Base-by-base conservation (phyloP, 1,284 basidiomycete species). In the Boletus subluridellus region DNA sequence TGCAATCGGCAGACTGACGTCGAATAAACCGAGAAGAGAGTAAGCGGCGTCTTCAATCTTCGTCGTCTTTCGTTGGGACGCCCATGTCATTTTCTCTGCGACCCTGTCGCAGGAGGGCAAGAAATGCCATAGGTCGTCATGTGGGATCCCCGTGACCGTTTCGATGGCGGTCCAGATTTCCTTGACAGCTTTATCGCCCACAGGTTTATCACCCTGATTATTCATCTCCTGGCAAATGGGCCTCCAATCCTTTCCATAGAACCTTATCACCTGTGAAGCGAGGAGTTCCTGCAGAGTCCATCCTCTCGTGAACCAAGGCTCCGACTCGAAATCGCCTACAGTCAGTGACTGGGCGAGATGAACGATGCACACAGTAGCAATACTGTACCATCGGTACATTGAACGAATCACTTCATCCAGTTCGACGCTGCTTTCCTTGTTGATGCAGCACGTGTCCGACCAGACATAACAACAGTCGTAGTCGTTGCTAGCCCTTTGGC, bases 341-440 rank as follows among this genome's bases (percentile, higher is more conserved):
- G 24, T 24, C 24, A 24, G 50, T 9, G 65, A 63, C 45, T 56
- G 3, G 6, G 60, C 51, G 8, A 69, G 50, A 49, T 65, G 57
- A 9, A 67, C 55, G 52, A 67, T 60, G 55, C 65, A 66, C 6
- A 68, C 60, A 1, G 47, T 44, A 5, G 66, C 63, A 15, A 49
- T 51, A 0, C 44, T 56, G 52, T 66, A 66, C 67, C 65, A 66
- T 7, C 60, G 49, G 38, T 58, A 69, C 65, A 69, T 66, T 0
- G 65, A 66, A 2, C 63, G 63, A 47, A 69, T 66, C 14, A 63
- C 63, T 17, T 67, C 65, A n/a, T 66, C 67, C n/a, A 69, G 38
- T 30, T 66, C 67, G 3, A 53, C 54, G 17, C 67, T 66, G 46
- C 65, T 68, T 17, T 55, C 57, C 10, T 68, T 66, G 46, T 65